Base-by-base conservation (phyloP, 495 filamentous ascomycete species). In the Terfezia claveryi region DNA sequence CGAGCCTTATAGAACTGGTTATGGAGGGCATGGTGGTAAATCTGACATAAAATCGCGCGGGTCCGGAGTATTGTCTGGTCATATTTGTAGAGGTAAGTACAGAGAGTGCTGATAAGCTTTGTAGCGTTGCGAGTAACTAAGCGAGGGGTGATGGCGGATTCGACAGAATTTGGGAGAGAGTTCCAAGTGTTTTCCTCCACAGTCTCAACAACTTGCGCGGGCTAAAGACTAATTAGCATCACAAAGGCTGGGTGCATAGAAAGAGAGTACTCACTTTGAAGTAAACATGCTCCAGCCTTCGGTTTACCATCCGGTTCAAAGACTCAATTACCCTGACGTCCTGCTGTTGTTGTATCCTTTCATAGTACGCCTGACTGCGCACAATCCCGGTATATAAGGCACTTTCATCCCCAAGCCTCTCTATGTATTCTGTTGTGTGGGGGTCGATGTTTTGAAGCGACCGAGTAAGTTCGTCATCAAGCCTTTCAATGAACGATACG, bases 351-450 rank as follows among this genome's bases (percentile, higher is more conserved):
- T 59, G 55, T 6, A 66, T 44, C 36, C 60, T 58, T 71, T 99
- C 92, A 38, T 84, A 76, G 68, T 99, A 99, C 49, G 94, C 72
- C 61, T 89, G 75, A 36, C 80, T 76, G 37, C 86, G 83, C 64
- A 94, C 79, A 64, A 95, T 83, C 68, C 83, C 81, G 68, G 82
- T 86, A 72, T 99, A 96, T 14, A 99, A 73, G n/a, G 81, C 75
- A 55, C 82, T 80, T 71, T 96, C 91, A 64, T 95, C 89, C 37
- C 81, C 83, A 51, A 99, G 69, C 46, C 92, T 78, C 59, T 96
- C 91, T 58, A 99, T 94, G 65, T 99, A 99, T 69, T 99, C 91
- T 37, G 89, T 87, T 50, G 91, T 99, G 70, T 99, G 91, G 55
- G 91, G 91, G 66, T 99, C 91, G 65, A 96, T 95, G 66, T 83